Conservation (phyloP, 2,329 filamentous ascomycete genomes). For the Sarocladiaceae sp. region DNA sequence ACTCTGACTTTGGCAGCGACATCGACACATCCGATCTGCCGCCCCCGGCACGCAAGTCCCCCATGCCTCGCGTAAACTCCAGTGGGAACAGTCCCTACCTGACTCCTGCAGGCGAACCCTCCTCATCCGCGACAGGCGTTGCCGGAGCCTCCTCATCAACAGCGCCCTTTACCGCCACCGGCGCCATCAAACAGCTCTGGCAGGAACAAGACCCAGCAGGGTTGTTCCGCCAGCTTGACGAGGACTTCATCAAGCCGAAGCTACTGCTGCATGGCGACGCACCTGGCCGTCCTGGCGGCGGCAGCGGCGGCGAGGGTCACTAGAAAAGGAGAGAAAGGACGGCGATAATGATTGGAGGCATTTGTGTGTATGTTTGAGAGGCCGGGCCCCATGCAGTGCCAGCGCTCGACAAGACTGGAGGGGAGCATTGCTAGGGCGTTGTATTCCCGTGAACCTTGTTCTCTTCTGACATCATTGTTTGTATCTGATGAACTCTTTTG, state of each 20-base stretch:
- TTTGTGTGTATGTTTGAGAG: too few species aligned
- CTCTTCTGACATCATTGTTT: not conserved
- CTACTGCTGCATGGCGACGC: constrained; percentile 68
- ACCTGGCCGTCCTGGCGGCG: constrained; percentile 16
- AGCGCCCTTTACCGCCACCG: constrained; percentile 58
- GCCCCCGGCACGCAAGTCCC: constrained; percentile 46
- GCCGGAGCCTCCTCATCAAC: constrained; percentile 17
- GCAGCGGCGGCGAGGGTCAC: constrained; percentile 2
- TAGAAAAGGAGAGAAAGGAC: too few species aligned
- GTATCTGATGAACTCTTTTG: not conserved
- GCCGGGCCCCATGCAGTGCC: too few species aligned
- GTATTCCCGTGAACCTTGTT: not conserved
- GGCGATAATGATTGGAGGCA: too few species aligned
- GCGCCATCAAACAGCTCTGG: constrained; percentile 74
- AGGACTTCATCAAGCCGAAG: constrained; percentile 92
- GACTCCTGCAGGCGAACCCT: constrained; percentile 22
- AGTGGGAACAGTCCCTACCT: constrained; percentile 22
- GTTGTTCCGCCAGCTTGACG: constrained; percentile 87
- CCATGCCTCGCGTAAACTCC: constrained; percentile 22
- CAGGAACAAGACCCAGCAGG: constrained; percentile 83
- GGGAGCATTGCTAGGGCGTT: constrained; percentile 1
- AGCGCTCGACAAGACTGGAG: too few species aligned
- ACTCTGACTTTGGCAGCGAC: constrained; percentile 57
- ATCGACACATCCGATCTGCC: constrained; percentile 62
- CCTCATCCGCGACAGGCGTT: constrained; percentile 11